Base-by-base conservation (phyloP, 208 protist genomes). In the Leptomonas pyrrhocoris region DNA sequence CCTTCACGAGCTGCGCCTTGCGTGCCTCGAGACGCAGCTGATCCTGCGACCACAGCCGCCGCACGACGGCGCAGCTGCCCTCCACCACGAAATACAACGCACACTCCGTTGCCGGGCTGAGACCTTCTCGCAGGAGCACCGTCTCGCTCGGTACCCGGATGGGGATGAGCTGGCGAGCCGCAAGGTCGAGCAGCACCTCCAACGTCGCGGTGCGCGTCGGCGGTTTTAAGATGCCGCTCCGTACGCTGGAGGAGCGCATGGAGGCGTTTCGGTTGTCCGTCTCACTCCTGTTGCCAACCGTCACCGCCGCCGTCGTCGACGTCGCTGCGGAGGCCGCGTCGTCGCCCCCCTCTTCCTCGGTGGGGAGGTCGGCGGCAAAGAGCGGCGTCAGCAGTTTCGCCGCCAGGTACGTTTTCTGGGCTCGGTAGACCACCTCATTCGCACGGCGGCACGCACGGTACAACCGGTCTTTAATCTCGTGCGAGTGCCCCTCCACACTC, bases 51-150 rank as follows among this genome's bases (percentile, higher is more conserved):
- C 73, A 71, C 46, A 95, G 66, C 19, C 64, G 64, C 13, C 86
- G 82, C 6, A 79, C 80, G 18, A 93, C 90, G 23, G 61, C 21
- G 42, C 89, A 77, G 18, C 69, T 54, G 30, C 90, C 90, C 23
- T 87, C 80, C 11, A 68, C 51, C 15, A 95, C 65, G 50, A 95
- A 92, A 63, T 80, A 95, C 49, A 95, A 50, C 0, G 72, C 77
- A 49, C 92, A 87, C 30, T 89, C 85, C 38, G 56, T 53, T 4
- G 51, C 66, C 0, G 72, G 72, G 25, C 34, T 34, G 43, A 77
- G 72, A 18, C 83, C 86, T 58, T 95, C 83, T 34, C 81, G 76
- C n/a, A 92, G 40, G 18, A 95, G 48, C 1, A 86, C 45, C 51
- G 87, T 70, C 2, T 84, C 59, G 15, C 68, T 65, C 0, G 78